Evolutionary conservation across 305 asterid genomes (phyloP), one percentile per base, ranked within the genome.

Genomic region (Rubia peregrina): DNA sequence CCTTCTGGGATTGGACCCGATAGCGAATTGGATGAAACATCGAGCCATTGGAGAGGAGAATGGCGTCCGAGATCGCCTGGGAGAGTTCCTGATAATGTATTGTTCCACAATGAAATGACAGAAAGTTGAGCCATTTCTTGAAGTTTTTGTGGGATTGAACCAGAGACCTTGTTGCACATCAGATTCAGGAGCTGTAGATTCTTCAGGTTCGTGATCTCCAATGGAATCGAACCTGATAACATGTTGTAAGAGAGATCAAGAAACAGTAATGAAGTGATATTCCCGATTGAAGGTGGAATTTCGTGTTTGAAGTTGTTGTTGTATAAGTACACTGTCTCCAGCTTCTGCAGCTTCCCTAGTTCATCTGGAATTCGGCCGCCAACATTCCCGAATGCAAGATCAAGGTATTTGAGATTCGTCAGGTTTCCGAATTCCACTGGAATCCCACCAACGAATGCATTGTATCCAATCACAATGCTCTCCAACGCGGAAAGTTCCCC

Each of bases 41-140:
- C 98, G 46, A 90, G 70, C 98, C 97, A 90, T 33, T 78, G 84
- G 16, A 92, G 86, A 1, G 97, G 90, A 0, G 97, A 85, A 38
- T 77, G 65, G 48, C 36, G 75, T 63, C 98, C 98, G 9, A 92
- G 93, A 70, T 88, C 89, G 66, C 76, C 68, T 0, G 97, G 97
- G 48, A 90, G 80, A 40, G 83, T 73, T 33, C 97, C 98, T 0
- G 93, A 79, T 22, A 92, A 79, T 1, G 87, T 75, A 78, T 92
- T 92, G 81, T 92, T 88, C 98, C 98, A 92, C 21, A 92, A 86
- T 83, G 90, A 96, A 61, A 92, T 82, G 5, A 87, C 92, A 60
- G 80, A 74, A 4, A 90, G 79, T 21, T 73, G 81, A 67, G 83
- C 61, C 84, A 87, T 78, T 56, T 77, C 80, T 64, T 78, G 84